Conservation (phyloP, 805 yeast species). For the Ogataea neopini region DNA sequence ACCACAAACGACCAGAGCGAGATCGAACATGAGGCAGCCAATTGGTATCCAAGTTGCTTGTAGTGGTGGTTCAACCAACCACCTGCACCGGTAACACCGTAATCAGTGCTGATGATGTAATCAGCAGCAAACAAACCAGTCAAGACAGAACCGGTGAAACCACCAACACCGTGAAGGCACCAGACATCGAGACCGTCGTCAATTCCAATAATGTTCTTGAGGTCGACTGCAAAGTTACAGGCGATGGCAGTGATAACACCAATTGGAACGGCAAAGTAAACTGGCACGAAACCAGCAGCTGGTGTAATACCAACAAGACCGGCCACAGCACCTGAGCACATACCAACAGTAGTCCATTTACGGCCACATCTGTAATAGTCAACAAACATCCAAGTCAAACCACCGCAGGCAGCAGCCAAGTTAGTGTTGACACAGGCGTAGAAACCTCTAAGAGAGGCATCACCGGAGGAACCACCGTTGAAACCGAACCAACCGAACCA, state of each 20-base stretch:
- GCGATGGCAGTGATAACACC: slow-evolving; percentile 76
- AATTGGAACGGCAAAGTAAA: slow-evolving; percentile 82
- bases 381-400: slow-evolving; percentile 89
- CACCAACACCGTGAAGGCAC: slow-evolving; percentile 94
- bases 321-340: slow-evolving; percentile 91
- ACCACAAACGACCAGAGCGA: slow-evolving; percentile 75
- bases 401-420: slow-evolving; percentile 91
- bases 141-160: slow-evolving; percentile 75
- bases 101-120: slow-evolving; percentile 84
- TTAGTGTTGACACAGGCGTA: slow-evolving; percentile 93
- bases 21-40: slow-evolving; percentile 73
- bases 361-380: slow-evolving; percentile 86
- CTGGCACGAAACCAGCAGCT: slow-evolving; percentile 94
- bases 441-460: slow-evolving; percentile 90
- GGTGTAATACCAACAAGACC: slow-evolving; percentile 97
- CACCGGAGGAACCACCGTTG: slow-evolving; percentile 98
- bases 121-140: slow-evolving; percentile 94
- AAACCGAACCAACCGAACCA: slow-evolving; percentile 99
- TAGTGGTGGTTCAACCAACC: slow-evolving; percentile 89
- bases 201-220: slow-evolving; percentile 67
- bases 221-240: slow-evolving; percentile 84
- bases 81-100: slow-evolving; percentile 62
- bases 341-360: slow-evolving; percentile 91
- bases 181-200: slow-evolving; percentile 97
- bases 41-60: slow-evolving; percentile 83